phyloP scores from a whole-genome alignment of 2,329 filamentous ascomycete species.

The Diaporthe destruens region DNA sequence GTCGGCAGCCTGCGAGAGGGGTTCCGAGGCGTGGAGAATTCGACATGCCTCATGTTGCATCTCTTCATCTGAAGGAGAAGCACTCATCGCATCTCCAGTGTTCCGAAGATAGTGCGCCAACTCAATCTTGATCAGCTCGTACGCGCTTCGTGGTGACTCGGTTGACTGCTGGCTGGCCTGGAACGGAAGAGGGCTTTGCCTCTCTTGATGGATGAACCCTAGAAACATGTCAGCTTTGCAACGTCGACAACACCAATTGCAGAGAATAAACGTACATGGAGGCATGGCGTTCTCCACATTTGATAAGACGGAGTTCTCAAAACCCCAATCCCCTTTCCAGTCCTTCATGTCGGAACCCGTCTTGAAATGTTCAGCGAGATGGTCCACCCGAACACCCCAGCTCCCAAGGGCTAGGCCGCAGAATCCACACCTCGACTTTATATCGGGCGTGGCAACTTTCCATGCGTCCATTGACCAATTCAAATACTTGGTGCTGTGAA shows the following conservation, averaged over 20 bases:
- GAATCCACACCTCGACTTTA: constrained; percentile 75
- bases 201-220: constrained; percentile 75
- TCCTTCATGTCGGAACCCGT: constrained; percentile 75
- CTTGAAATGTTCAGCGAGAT: constrained; percentile 77
- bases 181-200: constrained; percentile 68
- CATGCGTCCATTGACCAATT: constrained; percentile 75
- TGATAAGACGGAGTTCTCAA: constrained; percentile 70
- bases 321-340: constrained; percentile 79
- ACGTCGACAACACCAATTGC: constrained; percentile 38
- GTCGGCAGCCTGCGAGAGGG: constrained; percentile 55
- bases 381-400: constrained; percentile 71
- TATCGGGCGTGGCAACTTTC: constrained; percentile 71
- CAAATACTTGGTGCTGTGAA: constrained; percentile 72
- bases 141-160: constrained; percentile 67
- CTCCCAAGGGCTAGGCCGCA: constrained; percentile 72
- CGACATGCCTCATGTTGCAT: constrained; percentile 70
- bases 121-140: constrained; percentile 71
- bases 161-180: constrained; percentile 59
- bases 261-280: constrained; percentile 65
- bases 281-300: constrained; percentile 77
- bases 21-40: constrained; percentile 68
- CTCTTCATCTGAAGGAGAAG: constrained; percentile 62
- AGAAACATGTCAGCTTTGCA: constrained; percentile 40
- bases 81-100: constrained; percentile 56
- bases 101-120: constrained; percentile 65